phyloP scores from a whole-genome alignment of 768 basidiomycete species.

The Gloeophyllum trabeum region DNA sequence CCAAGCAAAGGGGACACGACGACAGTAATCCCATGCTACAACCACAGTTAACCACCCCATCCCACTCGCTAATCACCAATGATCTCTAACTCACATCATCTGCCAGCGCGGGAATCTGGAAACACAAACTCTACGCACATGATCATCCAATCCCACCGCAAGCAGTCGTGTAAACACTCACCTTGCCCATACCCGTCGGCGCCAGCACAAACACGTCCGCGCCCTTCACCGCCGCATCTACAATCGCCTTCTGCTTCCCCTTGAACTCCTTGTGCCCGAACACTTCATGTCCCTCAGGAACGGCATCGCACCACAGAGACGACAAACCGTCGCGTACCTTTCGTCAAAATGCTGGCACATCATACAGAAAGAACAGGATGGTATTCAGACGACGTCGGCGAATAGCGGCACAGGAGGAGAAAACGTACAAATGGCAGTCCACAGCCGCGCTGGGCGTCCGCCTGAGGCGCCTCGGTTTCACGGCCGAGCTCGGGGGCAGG shows the following conservation, averaged over 20 bases:
- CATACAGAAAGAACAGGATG: too few species aligned
- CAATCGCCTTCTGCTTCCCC: constrained; percentile 69
- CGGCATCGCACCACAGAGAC: not conserved
- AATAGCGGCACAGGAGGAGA: not conserved
- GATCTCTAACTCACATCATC: constrained; percentile 30
- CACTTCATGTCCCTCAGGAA: constrained; percentile 28
- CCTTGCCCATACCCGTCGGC: constrained; percentile 88
- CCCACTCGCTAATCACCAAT: too few species aligned
- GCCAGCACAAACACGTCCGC: constrained; percentile 71
- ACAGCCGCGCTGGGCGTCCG: not conserved
- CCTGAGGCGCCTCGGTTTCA: not conserved
- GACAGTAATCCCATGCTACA: constrained; percentile 57
- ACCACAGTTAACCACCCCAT: not conserved
- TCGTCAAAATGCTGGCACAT: constrained; percentile 14
- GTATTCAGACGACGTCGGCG: not conserved
- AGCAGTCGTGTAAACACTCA: constrained; percentile 12
- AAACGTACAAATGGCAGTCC: constrained; percentile 1
- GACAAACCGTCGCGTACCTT: constrained; percentile 10
- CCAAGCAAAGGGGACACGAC: constrained; percentile 72
- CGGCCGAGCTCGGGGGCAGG: not conserved
- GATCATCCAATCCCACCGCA: not conserved
- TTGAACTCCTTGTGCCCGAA: constrained; percentile 63
- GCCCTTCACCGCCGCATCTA: constrained; percentile 62
- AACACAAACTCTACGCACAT: constrained; percentile 58
- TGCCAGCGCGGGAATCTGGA: constrained; percentile 72